Base-by-base conservation (phyloP, 345 rosid genomes). In the Bruguiera sexangula region DNA sequence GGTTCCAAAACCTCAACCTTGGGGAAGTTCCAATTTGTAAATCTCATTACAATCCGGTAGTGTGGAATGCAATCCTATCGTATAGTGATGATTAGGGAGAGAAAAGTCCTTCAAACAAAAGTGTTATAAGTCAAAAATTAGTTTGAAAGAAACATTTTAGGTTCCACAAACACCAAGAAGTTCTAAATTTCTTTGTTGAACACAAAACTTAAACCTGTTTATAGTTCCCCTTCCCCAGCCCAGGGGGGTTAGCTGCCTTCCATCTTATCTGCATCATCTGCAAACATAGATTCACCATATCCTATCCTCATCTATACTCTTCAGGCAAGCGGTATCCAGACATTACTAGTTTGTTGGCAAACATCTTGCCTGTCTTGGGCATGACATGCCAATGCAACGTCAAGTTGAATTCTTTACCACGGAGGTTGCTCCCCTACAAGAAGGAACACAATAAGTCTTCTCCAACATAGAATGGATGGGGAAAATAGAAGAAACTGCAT, bases 331-430 rank as follows among this genome's bases (percentile, higher is more conserved):
- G 84, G 82, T 83, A 90, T 51, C 96, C 98, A 37, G 96, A 51
- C 85, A 87, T 75, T 70, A 88, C 89, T 54, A 90, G 66, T 74
- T 92, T 88, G 77, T 87, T 81, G 5, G 89, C 88, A 73, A 89
- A 83, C 95, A 93, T 93, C 85, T 90, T 90, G 62, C 98, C 97
- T 0, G 97, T 87, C 82, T 90, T 93, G 26, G 98, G 97, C 98
- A 93, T 93, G 43, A 93, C 93, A 71, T 93, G 97, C 97, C 98
- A 93, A 67, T 86, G 98, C 80, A 93, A 78, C 6, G 98, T 90
- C 80, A 93, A 75, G 78, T 93, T 93, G 89, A 89, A 93, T 8
- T 84, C 86, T 74, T 89, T 90, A 6, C 96, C 96, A 0, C 91
- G 89, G 48, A 93, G 97, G 71, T 84, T 89, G 62, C 84, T 85